phyloP scores from a whole-genome alignment of 805 yeast species.

The Metschnikowia henanensis region DNA sequence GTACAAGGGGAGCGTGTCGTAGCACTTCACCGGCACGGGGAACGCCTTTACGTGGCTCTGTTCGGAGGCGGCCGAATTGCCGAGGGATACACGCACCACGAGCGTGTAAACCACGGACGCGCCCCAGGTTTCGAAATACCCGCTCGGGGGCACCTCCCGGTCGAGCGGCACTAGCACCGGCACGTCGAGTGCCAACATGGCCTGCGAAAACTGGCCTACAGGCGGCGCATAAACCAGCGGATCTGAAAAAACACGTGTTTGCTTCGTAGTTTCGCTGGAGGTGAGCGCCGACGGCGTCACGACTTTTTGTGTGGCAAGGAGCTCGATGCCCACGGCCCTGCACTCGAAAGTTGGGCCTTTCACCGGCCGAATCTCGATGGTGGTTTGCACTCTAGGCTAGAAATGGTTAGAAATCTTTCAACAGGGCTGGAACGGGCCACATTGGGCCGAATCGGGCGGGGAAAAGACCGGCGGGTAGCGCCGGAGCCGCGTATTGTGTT shows the following conservation, averaged over 20 bases:
- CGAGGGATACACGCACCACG: slow-evolving; percentile 37
- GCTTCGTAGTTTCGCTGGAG: slow-evolving; percentile 33
- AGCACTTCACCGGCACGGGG: slow-evolving; percentile 55
- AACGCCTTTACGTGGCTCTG: slow-evolving; percentile 33
- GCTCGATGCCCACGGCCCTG: slow-evolving; percentile 47
- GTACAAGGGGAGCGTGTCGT: slow-evolving; percentile 56
- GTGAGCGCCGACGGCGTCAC: slow-evolving; percentile 41
- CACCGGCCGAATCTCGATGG: slow-evolving; percentile 52
- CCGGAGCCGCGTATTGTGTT: background rate
- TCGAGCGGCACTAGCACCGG: slow-evolving; percentile 60
- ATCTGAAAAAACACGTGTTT: slow-evolving; percentile 34
- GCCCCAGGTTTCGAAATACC: slow-evolving; percentile 45
- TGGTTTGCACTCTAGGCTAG: slow-evolving; percentile 58
- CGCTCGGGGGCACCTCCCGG: slow-evolving; percentile 53
- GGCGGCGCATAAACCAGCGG: slow-evolving; percentile 39
- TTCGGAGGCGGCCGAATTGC: slow-evolving; percentile 33
- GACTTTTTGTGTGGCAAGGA: slow-evolving; percentile 52
- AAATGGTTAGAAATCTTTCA: background rate
- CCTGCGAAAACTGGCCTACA: slow-evolving; percentile 37
- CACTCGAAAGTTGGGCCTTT: slow-evolving; percentile 48
- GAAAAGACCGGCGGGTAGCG: background rate
- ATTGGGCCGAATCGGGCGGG: background rate
- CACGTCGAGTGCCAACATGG: slow-evolving; percentile 54
- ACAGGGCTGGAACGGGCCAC: background rate
- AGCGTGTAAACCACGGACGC: slow-evolving; percentile 50